These are phyloP conservation scores for Sedum album DNA, from an alignment of 164 flowering plant species.

Conservation along the genomic window DNA sequence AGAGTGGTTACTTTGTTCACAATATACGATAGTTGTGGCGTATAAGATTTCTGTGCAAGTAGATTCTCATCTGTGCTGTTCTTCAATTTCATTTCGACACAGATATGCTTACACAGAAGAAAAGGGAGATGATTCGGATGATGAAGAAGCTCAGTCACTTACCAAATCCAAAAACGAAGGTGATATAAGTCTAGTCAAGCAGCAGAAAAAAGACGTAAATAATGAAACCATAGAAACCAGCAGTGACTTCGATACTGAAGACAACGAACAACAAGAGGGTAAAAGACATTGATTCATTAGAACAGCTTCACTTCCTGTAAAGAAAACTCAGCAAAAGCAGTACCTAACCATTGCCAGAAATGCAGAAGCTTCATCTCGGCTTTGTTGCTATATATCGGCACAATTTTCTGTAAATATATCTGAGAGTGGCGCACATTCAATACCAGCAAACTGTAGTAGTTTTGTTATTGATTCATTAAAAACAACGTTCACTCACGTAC, in stretches of 20 bases:
- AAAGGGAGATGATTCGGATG: conserved; percentile 46
- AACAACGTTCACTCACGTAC: too few relatives aligned
- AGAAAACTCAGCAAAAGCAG: neutral
- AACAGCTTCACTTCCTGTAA: neutral
- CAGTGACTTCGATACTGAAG: conserved; percentile 3
- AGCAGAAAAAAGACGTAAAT: conserved; percentile 26
- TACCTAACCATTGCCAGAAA: neutral
- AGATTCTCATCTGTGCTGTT: too few relatives aligned
- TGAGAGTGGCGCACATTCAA: neutral
- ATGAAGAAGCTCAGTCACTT: conserved; percentile 63
- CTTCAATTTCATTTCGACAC: neutral
- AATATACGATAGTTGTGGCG: too few relatives aligned
- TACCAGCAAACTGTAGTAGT: neutral
- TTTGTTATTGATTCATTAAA: neutral
- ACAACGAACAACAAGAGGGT: neutral
- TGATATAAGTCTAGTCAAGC: conserved; percentile 58
- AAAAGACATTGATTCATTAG: neutral
- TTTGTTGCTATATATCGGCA: too few relatives aligned
- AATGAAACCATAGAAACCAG: conserved; percentile 7
- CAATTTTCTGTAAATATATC: too few relatives aligned
- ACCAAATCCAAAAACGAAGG: conserved; percentile 46
- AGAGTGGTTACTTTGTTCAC: too few relatives aligned
- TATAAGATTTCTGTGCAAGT: too few relatives aligned
- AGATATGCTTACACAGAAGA: conserved; percentile 82
- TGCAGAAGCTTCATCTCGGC: too few relatives aligned